These are phyloP conservation scores for Elsinoe arachidis DNA, from an alignment of 2,329 filamentous ascomycete species.

Conservation along the genomic window DNA sequence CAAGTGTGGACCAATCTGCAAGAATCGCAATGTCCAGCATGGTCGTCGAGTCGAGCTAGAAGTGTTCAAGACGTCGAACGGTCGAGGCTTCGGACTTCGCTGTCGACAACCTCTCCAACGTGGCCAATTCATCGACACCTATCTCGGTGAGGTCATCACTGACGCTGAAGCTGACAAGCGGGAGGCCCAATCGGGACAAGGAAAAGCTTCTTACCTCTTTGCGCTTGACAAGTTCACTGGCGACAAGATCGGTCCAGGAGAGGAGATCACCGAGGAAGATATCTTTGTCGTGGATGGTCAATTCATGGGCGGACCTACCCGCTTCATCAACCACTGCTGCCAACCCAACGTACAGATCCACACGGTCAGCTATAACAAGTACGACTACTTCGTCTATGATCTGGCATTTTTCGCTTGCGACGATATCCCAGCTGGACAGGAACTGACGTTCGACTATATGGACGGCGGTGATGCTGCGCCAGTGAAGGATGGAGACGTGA, in stretches of 20 bases:
- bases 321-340: constrained; percentile 79
- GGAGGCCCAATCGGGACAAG: constrained; percentile 48
- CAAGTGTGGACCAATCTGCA: constrained; percentile 54
- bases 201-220: constrained; percentile 74
- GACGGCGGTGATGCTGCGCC: constrained; percentile 48
- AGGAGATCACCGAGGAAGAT: constrained; percentile 41
- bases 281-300: constrained; percentile 54
- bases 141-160: constrained; percentile 55
- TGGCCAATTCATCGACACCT: constrained; percentile 73
- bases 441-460: constrained; percentile 74
- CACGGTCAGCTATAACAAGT: constrained; percentile 67
- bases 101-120: constrained; percentile 55
- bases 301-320: constrained; percentile 66
- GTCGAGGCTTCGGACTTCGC: constrained; percentile 72
- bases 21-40: constrained; percentile 67
- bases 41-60: constrained; percentile 63
- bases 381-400: constrained; percentile 66
- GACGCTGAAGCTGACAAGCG: constrained; percentile 54
- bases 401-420: constrained; percentile 65
- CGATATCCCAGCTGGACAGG: constrained; percentile 56
- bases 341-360: constrained; percentile 73
- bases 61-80: constrained; percentile 64
- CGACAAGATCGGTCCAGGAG: constrained; percentile 14
- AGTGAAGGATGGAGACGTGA: constrained; percentile 19
- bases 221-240: constrained; percentile 65